These are phyloP conservation scores for Punica granatum DNA, from an alignment of 345 rosid genomes.

Conservation along the genomic window DNA sequence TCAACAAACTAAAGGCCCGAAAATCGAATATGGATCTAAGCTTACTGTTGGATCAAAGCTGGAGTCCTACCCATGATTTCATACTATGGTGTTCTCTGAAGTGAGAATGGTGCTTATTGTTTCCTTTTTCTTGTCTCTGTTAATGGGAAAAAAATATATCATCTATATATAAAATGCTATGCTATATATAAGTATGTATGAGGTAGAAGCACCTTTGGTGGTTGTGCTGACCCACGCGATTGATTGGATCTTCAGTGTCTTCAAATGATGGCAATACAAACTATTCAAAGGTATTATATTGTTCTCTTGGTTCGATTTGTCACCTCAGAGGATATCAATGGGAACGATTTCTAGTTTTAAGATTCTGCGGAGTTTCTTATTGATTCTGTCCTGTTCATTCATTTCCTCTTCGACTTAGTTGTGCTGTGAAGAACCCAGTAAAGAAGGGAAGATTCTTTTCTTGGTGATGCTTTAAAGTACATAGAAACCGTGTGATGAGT, in stretches of 20 bases:
- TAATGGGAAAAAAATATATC: background rate
- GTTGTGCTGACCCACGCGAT: background rate
- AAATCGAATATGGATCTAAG: too few species aligned
- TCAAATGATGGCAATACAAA: background rate
- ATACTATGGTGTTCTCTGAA: background rate
- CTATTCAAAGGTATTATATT: background rate
- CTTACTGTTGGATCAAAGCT: too few species aligned
- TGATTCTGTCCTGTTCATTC: background rate
- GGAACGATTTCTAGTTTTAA: background rate
- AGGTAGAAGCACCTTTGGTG: slow-evolving; percentile 6
- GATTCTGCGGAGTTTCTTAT: background rate
- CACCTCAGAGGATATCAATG: slow-evolving; percentile 2
- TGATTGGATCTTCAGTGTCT: background rate
- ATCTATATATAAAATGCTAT: background rate
- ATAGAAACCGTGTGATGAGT: too few species aligned
- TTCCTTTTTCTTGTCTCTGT: background rate
- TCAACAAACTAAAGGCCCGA: too few species aligned
- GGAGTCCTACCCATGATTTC: too few species aligned
- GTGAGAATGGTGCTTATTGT: background rate
- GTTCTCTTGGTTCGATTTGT: background rate
- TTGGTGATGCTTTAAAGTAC: too few species aligned
- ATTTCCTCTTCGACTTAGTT: background rate
- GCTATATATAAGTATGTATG: background rate
- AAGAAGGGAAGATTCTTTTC: too few species aligned
- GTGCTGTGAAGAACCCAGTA: background rate